A percentile compares a stretch with the other conserved stretches of the same genome.
These are phyloP conservation scores for Fusarium sp. DNA, from an alignment of 2,329 filamentous ascomycete species.

Conservation along the genomic window DNA sequence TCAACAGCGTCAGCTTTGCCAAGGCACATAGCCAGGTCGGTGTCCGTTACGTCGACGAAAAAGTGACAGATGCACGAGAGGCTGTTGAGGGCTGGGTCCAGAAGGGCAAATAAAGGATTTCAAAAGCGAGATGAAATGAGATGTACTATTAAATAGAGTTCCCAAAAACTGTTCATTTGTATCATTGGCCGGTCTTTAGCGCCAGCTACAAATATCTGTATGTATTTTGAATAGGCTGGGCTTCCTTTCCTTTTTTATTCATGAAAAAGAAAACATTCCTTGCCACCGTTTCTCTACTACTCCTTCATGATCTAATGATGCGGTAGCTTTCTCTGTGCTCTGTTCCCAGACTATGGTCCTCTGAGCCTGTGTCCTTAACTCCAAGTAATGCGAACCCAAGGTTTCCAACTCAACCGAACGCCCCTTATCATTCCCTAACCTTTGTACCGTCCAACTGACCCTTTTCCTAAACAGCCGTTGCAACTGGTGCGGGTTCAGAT, in stretches of 20 bases:
- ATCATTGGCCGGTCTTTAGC: slow-evolving; percentile 29
- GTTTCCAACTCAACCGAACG: slow-evolving; percentile 9
- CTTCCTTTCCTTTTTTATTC: background rate
- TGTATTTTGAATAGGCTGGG: slow-evolving; percentile 25
- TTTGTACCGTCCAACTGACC: background rate
- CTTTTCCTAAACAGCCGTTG: slow-evolving; percentile 16
- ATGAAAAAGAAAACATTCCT: background rate
- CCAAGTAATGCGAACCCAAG: slow-evolving; percentile 28
- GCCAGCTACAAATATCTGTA: slow-evolving; percentile 24
- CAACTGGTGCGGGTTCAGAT: slow-evolving; percentile 37
- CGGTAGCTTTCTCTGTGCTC: background rate
- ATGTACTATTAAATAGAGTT: slow-evolving; percentile 51
- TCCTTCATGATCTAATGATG: background rate
- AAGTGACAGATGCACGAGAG: slow-evolving; percentile 78
- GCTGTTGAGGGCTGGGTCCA: slow-evolving; percentile 87
- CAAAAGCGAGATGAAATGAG: slow-evolving; percentile 44
- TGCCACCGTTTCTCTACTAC: background rate
- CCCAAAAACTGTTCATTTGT: slow-evolving; percentile 46
- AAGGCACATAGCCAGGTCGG: slow-evolving; percentile 77
- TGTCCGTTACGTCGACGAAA: slow-evolving; percentile 78
- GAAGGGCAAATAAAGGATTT: slow-evolving; percentile 74
- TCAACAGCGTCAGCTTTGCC: slow-evolving; percentile 75
- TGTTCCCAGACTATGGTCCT: background rate
- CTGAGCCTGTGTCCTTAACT: slow-evolving; percentile 26
- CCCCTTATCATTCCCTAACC: background rate